Conservation (phyloP, 768 basidiomycete genomes). For the Hemileccinum impolitum region DNA sequence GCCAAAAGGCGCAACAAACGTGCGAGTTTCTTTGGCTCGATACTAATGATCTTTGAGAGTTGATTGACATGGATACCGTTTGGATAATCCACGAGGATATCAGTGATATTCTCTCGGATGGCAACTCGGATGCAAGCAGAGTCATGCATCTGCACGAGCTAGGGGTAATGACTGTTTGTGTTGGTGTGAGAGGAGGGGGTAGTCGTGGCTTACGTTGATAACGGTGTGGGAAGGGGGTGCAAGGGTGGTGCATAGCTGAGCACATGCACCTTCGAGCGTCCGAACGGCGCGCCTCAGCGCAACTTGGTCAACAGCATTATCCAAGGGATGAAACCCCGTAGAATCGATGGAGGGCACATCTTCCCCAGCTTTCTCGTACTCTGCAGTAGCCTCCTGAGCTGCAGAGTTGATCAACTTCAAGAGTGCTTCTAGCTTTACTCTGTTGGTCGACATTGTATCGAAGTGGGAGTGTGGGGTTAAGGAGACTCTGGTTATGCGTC, state of each 20-base stretch:
- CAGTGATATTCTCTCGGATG: constrained; percentile 24
- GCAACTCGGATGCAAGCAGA: constrained; percentile 28
- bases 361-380: constrained; percentile 29
- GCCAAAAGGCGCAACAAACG: constrained; percentile 31
- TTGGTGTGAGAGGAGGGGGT: background rate
- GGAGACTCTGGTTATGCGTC: background rate
- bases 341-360: constrained; percentile 35
- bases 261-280: constrained; percentile 35
- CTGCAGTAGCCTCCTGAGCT: constrained; percentile 30
- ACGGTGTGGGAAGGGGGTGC: constrained; percentile 33
- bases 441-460: constrained; percentile 18
- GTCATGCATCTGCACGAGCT: constrained; percentile 28
- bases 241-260: constrained; percentile 33
- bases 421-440: constrained; percentile 25
- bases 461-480: background rate
- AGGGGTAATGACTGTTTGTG: background rate
- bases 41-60: constrained; percentile 17
- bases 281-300: constrained; percentile 24
- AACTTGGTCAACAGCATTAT: constrained; percentile 22
- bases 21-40: constrained; percentile 28
- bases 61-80: constrained; percentile 31
- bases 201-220: constrained; percentile 25
- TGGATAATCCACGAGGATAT: constrained; percentile 26
- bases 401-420: constrained; percentile 31
- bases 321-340: constrained; percentile 33